Evolutionary conservation across 768 basidiomycete genomes (phyloP).

Genomic region (Pleurotus ostreatus): DNA sequence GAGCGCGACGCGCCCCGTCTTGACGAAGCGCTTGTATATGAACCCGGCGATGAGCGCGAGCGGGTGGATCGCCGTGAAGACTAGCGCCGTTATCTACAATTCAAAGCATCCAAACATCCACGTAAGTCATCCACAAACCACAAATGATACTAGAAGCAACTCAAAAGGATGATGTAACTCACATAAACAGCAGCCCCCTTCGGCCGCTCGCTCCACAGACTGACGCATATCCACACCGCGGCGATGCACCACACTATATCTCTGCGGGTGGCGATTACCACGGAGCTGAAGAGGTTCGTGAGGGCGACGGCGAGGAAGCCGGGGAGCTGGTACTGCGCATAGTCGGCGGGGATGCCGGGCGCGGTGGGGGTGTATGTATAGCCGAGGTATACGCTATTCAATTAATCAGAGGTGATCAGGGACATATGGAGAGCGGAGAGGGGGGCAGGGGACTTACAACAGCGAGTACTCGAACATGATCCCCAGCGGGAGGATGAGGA

Average conservation of each 20-base stretch:
- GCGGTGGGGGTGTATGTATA: constrained; percentile 48
- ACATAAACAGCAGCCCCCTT: constrained; percentile 65
- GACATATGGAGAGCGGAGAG: background rate
- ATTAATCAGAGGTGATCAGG: background rate
- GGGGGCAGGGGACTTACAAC: constrained; percentile 40
- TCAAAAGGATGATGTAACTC: no score
- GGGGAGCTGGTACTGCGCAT: constrained; percentile 60
- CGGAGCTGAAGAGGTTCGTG: constrained; percentile 55
- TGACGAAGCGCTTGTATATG: constrained; percentile 31
- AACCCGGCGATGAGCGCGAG: constrained; percentile 46
- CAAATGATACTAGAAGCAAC: no score
- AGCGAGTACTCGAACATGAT: constrained; percentile 57
- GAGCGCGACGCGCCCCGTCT: constrained; percentile 25
- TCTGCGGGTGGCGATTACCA: constrained; percentile 50
- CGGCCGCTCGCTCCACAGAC: constrained; percentile 55
- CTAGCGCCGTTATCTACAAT: constrained; percentile 44
- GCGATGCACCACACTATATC: constrained; percentile 77
- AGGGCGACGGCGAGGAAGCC: constrained; percentile 67
- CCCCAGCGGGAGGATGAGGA: constrained; percentile 48
- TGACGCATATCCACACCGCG: constrained; percentile 69
- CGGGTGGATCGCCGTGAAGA: constrained; percentile 67
- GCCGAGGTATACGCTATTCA: constrained; percentile 61
- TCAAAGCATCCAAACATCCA: background rate
- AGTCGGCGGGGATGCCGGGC: constrained; percentile 47
- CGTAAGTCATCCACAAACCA: no score